Percentiles rank a stretch among this genome's conserved stretches.
Conservation (phyloP, 1,284 basidiomycete genomes). For the Apiotrichum veenhuisii region DNA sequence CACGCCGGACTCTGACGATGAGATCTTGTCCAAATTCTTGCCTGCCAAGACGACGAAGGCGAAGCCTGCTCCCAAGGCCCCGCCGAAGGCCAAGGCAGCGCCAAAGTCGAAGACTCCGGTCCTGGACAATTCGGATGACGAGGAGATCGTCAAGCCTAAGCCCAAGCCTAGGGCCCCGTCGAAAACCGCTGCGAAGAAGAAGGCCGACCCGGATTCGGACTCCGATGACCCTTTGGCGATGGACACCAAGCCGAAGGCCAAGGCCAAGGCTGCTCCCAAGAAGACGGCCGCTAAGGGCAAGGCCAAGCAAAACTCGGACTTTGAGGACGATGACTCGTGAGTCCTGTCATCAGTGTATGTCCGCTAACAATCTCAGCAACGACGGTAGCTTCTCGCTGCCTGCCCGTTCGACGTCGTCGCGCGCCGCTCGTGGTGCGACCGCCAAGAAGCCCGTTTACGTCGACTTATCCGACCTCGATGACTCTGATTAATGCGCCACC, state of each 20-base stretch:
- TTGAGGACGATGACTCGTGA: conserved; percentile 17
- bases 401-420: conserved; percentile 5
- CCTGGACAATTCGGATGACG: conserved; percentile 14
- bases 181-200: conserved; percentile 58
- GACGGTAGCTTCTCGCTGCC: not conserved
- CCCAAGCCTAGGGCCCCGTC: conserved; percentile 11
- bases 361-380: not conserved
- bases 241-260: not conserved
- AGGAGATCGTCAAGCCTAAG: conserved; percentile 1
- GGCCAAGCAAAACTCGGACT: conserved; percentile 16
- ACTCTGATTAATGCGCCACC: not conserved
- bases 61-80: not conserved
- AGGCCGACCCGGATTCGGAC: conserved; percentile 38
- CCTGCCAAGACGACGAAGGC: not conserved
- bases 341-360: not conserved
- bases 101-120: conserved; percentile 2
- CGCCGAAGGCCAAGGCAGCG: conserved; percentile 8
- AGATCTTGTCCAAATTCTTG: conserved; percentile 16
- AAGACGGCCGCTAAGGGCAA: conserved; percentile 14
- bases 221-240: conserved; percentile 6
- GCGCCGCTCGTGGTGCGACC: conserved; percentile 5
- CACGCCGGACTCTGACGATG: conserved; percentile 19
- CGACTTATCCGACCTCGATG: conserved; percentile 19
- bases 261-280: conserved; percentile 10
- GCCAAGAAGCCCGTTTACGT: conserved; percentile 21